Evolutionary conservation across 768 basidiomycete species (phyloP).

Genomic region (Rhizopogon sp.): DNA sequence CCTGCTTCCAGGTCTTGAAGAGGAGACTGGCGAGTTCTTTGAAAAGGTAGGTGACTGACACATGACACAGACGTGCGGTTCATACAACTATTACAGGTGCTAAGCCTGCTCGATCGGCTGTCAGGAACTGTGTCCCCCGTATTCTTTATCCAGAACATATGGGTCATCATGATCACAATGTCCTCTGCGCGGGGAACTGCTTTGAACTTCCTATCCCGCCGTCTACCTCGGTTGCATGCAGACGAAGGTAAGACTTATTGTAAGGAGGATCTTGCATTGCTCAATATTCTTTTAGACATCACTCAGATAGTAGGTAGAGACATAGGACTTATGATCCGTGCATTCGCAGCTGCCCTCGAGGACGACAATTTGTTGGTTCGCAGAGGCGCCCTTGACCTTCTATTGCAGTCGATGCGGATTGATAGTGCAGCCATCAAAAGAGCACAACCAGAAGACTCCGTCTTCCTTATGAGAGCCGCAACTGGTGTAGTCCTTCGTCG

Average conservation of each 20-base stretch:
- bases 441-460: constrained; percentile 67
- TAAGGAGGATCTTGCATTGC: background rate
- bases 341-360: constrained; percentile 85
- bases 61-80: background rate
- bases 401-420: constrained; percentile 69
- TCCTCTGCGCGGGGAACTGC: constrained; percentile 82
- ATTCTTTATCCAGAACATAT: constrained; percentile 95
- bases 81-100: constrained; percentile 46
- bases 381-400: constrained; percentile 77
- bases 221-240: constrained; percentile 64
- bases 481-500: constrained; percentile 86
- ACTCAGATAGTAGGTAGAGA: constrained; percentile 74
- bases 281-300: constrained; percentile 41
- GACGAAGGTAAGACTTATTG: constrained; percentile 54
- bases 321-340: constrained; percentile 91
- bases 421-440: constrained; percentile 68
- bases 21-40: constrained; percentile 96
- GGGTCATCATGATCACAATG: constrained; percentile 89
- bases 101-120: constrained; percentile 73
- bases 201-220: constrained; percentile 79
- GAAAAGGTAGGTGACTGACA: constrained; percentile 55
- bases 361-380: constrained; percentile 92
- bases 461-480: constrained; percentile 83
- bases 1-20: constrained; percentile 90
- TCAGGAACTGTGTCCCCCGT: constrained; percentile 80